Conservation (phyloP, 2,329 filamentous ascomycete genomes). For the Colletotrichum noveboracense region DNA sequence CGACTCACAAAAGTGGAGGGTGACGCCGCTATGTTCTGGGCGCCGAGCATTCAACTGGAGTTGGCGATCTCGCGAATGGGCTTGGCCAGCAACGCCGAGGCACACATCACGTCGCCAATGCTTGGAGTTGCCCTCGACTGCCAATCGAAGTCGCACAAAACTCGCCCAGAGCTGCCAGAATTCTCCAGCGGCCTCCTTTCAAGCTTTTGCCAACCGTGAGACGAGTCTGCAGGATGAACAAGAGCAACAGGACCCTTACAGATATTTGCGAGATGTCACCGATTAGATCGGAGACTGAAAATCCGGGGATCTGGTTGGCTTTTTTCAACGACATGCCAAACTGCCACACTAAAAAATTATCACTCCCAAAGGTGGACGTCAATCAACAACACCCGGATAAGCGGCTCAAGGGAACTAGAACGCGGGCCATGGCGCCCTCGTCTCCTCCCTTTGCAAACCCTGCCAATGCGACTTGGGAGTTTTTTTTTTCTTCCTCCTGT, state of each 20-base stretch:
- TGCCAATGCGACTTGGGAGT: not conserved
- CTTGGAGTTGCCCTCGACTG: constrained; percentile 2
- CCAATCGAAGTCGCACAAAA: constrained; percentile 9
- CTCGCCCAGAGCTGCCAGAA: not conserved
- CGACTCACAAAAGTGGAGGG: constrained; percentile 10
- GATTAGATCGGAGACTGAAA: not conserved
- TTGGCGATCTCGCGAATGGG: constrained; percentile 15
- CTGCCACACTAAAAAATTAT: not conserved
- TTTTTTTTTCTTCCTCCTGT: not conserved
- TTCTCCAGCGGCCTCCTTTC: not conserved
- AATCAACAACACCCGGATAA: not conserved
- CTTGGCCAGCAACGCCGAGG: constrained; percentile 10
- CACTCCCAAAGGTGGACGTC: not conserved
- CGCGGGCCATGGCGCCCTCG: not conserved
- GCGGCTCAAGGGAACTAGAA: not conserved
- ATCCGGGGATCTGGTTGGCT: not conserved
- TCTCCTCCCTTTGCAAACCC: not conserved
- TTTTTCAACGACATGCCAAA: not conserved
- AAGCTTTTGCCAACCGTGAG: constrained; percentile 19
- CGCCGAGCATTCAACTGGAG: constrained; percentile 17
- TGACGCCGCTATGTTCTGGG: constrained; percentile 12
- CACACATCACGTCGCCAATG: constrained; percentile 15
- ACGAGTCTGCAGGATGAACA: constrained; percentile 9
- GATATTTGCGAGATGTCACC: not conserved
- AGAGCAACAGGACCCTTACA: not conserved